Evolutionary conservation across 208 protist genomes (phyloP).

Genomic region (Acanthamoeba triangularis): DNA sequence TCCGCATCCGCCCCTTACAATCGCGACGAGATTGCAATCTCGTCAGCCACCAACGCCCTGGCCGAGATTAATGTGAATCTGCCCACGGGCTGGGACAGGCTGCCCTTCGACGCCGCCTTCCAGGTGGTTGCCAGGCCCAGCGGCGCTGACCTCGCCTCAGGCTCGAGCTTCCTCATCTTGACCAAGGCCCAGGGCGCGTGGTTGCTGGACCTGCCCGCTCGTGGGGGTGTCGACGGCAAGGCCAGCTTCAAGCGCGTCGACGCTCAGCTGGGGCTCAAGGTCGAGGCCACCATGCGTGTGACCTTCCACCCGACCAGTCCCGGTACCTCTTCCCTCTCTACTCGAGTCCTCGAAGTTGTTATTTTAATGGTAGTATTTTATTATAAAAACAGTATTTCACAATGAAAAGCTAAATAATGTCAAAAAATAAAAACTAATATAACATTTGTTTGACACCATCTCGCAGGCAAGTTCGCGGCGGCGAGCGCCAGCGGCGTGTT

Average conservation of each 20-base stretch:
- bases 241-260: background rate
- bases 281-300: conserved; percentile 2
- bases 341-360: too few species aligned
- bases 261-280: background rate
- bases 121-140: background rate
- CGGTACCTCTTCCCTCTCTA: background rate
- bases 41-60: background rate
- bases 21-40: background rate
- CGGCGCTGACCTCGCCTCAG: background rate
- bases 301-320: background rate
- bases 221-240: background rate
- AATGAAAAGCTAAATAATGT: too few species aligned
- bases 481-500: background rate
- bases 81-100: background rate
- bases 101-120: conserved; percentile 57
- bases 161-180: conserved; percentile 18
- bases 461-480: conserved; percentile 19
- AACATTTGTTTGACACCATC: background rate
- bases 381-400: too few species aligned
- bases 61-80: background rate
- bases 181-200: background rate
- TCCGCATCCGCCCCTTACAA: background rate
- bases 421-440: background rate
- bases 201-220: background rate
- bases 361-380: too few species aligned